Base-by-base conservation (phyloP, 345 rosid genomes). In the Dipteronia sinensis region DNA sequence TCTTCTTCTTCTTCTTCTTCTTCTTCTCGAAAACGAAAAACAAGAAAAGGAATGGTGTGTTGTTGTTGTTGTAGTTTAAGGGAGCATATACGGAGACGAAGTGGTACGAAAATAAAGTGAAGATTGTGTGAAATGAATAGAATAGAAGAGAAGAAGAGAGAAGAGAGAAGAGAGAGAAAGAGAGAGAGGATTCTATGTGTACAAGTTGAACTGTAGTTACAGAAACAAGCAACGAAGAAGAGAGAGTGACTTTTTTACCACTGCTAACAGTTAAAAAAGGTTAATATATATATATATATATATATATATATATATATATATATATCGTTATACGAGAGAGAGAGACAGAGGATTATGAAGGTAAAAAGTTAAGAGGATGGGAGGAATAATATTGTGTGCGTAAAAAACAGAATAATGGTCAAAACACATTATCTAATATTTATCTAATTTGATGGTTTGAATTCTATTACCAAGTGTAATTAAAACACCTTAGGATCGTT, bases 261-360 rank as follows among this genome's bases (percentile, higher is more conserved):
- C 68, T 9, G 58, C 9, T 76, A 67, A 72, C 65, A 55, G 79
- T 67, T 16, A 73, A 75, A 69, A 81, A 74, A 63, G 72, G 46
- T 9, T 42, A 42, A 8, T 42, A 9, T 42, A 38, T 38, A 38
- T 78, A 34, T 53, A 62, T 27, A 71, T 5, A 62, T 65, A n/a
- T n/a, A n/a, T n/a, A 42, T 42, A 7, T 42, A 38, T 38, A 38
- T 78, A 34, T 53, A 62, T 27, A 71, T 5, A 62, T 65, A n/a
- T n/a, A 71, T 5, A 62, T 65, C 69, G 79, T 69, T 20, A 20
- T 46, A 53, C 73, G 77, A 76, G 80, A 71, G 56, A 59, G 74
- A 42, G 38, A 42, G 11, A 42, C 6, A 42, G 46, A 42, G 10
- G 46, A 42, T 11, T 42, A 42, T 0, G 2, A 42, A 42, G 46